These are phyloP conservation scores for Sugiyamaella novakii DNA, from an alignment of 1,139 yeast genomes.

Conservation along the genomic window DNA sequence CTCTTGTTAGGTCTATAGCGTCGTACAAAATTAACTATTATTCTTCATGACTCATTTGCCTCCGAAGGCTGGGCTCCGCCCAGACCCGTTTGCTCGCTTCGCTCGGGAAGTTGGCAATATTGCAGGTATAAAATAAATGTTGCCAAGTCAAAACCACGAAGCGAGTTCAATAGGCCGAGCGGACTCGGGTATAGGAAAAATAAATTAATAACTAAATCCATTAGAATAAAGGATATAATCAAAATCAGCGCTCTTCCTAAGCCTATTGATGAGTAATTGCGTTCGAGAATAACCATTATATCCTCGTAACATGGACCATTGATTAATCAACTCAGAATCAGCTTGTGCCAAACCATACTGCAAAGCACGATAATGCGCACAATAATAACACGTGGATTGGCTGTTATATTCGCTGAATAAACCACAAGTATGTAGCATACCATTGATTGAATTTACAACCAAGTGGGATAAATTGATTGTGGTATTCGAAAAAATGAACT, in stretches of 20 bases:
- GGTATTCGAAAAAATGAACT: slow-evolving; percentile 1
- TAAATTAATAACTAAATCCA: no score
- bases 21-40: slow-evolving; percentile 1
- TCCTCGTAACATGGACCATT: slow-evolving; percentile 5
- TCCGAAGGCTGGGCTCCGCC: slow-evolving; percentile 7
- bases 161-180: slow-evolving; percentile 6
- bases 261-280: neutral
- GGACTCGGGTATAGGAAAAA: slow-evolving; percentile 1
- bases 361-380: slow-evolving; percentile 6
- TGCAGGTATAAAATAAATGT: no score
- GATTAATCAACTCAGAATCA: slow-evolving; percentile 4
- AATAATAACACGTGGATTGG: neutral
- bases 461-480: slow-evolving; percentile 8
- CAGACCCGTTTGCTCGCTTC: neutral
- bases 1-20: slow-evolving; percentile 6
- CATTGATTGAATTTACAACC: slow-evolving; percentile 11
- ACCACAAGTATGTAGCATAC: slow-evolving; percentile 3
- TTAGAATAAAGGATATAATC: neutral
- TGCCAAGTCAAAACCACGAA: neutral
- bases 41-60: neutral
- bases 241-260: slow-evolving; percentile 3
- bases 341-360: slow-evolving; percentile 4
- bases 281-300: neutral
- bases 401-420: slow-evolving; percentile 3
- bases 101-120: no score